These are phyloP conservation scores for Gossypium laxum DNA, from an alignment of 441 rosid species.

Conservation along the genomic window DNA sequence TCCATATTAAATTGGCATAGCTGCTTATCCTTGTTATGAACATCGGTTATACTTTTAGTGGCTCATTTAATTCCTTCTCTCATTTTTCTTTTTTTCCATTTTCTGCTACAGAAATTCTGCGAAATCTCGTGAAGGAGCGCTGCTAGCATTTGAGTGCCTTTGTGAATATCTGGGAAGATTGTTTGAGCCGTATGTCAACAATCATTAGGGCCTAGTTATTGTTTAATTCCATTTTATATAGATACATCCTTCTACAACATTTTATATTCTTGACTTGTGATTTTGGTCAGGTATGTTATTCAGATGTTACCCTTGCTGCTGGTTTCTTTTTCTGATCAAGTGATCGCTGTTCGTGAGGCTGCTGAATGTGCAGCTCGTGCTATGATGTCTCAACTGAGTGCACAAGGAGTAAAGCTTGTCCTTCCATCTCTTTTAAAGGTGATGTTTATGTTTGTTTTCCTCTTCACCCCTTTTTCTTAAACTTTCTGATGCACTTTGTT, in stretches of 20 bases:
- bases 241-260: background rate
- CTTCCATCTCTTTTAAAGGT: constrained; percentile 95
- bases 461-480: background rate
- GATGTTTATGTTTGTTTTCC: constrained; percentile 9
- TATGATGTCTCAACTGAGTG: constrained; percentile 96
- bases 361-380: constrained; percentile 99
- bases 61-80: background rate
- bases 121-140: constrained; percentile 90
- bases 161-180: constrained; percentile 90
- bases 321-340: constrained; percentile 98
- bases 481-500: background rate
- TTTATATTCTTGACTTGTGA: constrained; percentile 4
- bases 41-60: background rate
- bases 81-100: constrained; percentile 12
- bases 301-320: constrained; percentile 85
- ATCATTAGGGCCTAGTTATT: background rate
- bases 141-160: constrained; percentile 92
- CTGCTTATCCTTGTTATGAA: background rate
- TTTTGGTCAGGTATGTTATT: constrained; percentile 71
- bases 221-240: background rate
- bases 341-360: constrained; percentile 96
- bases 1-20: background rate
- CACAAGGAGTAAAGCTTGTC: constrained; percentile 90
- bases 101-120: constrained; percentile 63
- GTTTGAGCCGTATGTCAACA: constrained; percentile 82